A percentile compares a stretch with the other conserved stretches of the same genome.
phyloP scores from a whole-genome alignment of 805 yeast species.

The Grigorovia transvaalensis region DNA sequence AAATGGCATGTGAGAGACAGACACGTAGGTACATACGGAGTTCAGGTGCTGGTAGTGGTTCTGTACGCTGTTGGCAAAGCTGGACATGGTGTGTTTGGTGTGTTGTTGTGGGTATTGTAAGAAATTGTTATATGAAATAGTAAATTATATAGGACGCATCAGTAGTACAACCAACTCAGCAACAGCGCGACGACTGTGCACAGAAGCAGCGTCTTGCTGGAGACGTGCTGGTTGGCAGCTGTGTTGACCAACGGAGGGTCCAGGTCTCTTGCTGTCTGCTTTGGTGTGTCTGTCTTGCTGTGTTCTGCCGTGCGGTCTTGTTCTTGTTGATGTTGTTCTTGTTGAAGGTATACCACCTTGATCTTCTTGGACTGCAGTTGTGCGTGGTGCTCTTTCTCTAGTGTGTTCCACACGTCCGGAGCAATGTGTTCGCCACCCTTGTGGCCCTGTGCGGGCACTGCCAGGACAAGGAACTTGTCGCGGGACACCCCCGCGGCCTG shows the following conservation, averaged over 20 bases:
- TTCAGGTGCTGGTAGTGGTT: conserved; percentile 2
- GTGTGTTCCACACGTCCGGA: conserved; percentile 60
- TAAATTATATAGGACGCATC: no score
- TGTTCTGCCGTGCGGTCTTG: background rate
- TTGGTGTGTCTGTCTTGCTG: conserved; percentile 1
- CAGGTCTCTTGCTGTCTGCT: conserved; percentile 6
- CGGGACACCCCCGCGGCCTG: conserved; percentile 54
- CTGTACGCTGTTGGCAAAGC: conserved; percentile 2
- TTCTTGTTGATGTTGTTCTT: background rate
- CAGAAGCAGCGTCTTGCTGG: conserved; percentile 37
- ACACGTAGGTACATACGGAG: conserved; percentile 5
- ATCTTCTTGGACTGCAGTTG: conserved; percentile 52
- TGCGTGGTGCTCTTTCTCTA: conserved; percentile 49
- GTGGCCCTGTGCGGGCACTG: conserved; percentile 61
- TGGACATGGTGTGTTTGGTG: background rate
- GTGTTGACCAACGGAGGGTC: conserved; percentile 13
- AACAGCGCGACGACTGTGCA: conserved; percentile 46
- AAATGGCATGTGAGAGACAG: conserved; percentile 2
- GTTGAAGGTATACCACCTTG: conserved; percentile 37
- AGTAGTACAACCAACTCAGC: conserved; percentile 65
- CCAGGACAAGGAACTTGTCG: conserved; percentile 85
- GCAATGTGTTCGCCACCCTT: conserved; percentile 48
- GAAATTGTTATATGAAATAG: background rate
- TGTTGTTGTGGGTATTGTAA: background rate
- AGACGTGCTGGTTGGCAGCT: conserved; percentile 40